Conservation (phyloP, 345 rosid genomes). For the Stellera chamaejasme region DNA sequence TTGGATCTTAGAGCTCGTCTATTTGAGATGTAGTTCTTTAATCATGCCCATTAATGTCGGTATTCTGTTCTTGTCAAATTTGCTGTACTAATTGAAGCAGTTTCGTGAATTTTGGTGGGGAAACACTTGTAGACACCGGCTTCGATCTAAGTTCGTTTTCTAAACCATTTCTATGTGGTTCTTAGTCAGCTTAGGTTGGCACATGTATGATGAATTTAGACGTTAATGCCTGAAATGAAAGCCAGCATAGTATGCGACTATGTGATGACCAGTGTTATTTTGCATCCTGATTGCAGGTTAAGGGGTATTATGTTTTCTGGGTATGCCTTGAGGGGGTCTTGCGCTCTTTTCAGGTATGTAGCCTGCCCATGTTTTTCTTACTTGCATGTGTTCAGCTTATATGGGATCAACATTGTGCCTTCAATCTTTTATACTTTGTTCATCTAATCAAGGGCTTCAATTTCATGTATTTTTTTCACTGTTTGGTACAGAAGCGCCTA, state of each 20-base stretch:
- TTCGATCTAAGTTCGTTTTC: not conserved
- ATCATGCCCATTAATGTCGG: too few species aligned
- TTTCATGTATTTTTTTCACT: not conserved
- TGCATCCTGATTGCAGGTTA: constrained; percentile 12
- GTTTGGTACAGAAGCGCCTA: not conserved
- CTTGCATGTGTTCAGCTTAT: not conserved
- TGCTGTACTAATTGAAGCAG: too few species aligned
- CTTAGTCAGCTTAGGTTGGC: not conserved
- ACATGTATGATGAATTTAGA: not conserved
- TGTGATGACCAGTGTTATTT: not conserved
- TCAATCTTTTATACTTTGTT: not conserved
- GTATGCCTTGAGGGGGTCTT: constrained; percentile 16
- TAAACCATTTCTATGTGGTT: not conserved
- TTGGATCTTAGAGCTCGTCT: too few species aligned
- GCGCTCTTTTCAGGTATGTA: constrained; percentile 24
- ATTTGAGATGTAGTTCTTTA: too few species aligned
- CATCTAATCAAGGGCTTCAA: not conserved
- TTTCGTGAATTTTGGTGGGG: too few species aligned
- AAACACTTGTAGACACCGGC: not conserved
- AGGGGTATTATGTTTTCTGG: constrained; percentile 39
- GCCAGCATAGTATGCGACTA: not conserved
- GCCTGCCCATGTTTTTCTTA: not conserved
- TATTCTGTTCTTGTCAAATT: too few species aligned
- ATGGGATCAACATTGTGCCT: not conserved
- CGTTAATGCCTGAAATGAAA: not conserved